phyloP scores from a whole-genome alignment of 1,284 basidiomycete genomes.

The Heterobasidion annosum region DNA sequence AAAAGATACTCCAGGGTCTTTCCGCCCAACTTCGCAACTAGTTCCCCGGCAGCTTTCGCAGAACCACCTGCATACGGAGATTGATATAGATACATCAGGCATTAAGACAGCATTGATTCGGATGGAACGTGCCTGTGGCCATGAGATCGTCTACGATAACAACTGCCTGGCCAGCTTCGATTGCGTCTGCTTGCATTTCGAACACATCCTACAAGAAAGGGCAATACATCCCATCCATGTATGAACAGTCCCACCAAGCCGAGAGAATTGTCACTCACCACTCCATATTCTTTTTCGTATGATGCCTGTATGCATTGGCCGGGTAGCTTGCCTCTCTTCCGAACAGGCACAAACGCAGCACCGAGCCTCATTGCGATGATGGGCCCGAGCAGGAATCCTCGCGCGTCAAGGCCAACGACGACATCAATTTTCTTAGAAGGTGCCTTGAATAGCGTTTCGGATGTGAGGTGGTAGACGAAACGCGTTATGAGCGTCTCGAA shows the following conservation, averaged over 20 bases:
- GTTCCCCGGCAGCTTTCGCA: conserved; percentile 88
- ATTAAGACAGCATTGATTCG: background rate
- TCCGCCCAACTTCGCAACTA: conserved; percentile 78
- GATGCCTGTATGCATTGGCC: conserved; percentile 72
- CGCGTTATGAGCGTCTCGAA: conserved; percentile 92
- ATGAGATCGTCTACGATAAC: conserved; percentile 95
- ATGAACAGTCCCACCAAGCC: conserved; percentile 6
- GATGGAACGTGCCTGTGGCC: conserved; percentile 69
- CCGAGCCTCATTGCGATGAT: conserved; percentile 87
- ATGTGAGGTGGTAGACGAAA: conserved; percentile 81
- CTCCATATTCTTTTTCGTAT: conserved; percentile 94
- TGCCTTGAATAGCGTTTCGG: conserved; percentile 56
- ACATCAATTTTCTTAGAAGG: conserved; percentile 79
- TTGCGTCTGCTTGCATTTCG: conserved; percentile 90
- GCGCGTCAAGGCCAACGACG: conserved; percentile 92
- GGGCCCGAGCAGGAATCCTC: conserved; percentile 94
- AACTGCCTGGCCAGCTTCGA: conserved; percentile 78
- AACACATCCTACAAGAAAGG: conserved; percentile 63
- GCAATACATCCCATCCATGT: background rate
- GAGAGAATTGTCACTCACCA: conserved; percentile 32
- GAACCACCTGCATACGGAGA: conserved; percentile 66
- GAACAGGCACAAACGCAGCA: conserved; percentile 93
- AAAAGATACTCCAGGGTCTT: conserved; percentile 91
- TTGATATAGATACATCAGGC: background rate
- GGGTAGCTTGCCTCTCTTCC: conserved; percentile 93